Base-by-base conservation (phyloP, 257 asterid genomes). In the Anisodus acutangulus region DNA sequence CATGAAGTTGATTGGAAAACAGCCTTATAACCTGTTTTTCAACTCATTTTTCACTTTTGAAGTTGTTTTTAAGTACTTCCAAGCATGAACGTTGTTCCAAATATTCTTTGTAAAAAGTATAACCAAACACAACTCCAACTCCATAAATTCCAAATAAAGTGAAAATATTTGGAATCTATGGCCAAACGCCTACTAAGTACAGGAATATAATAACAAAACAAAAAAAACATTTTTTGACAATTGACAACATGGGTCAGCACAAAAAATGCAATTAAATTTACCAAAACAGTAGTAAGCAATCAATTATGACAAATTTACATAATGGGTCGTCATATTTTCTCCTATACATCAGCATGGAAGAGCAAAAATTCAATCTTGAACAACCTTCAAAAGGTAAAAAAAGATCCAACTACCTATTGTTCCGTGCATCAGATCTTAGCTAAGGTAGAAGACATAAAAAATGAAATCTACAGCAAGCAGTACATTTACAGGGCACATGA, bases 351-450 rank as follows among this genome's bases (percentile, higher is more conserved):
- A 4, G n/a, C 45, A 53, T 78, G 53, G 1, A 71, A 78, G 16
- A 78, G 1, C 26, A 71, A 39, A 53, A 58, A 13, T 26, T 26
- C 43, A 51, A 49, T 12, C 47, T 76, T 47, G 60, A 72, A 71
- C 10, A 72, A 47, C 47, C 8, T 41, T 11, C 0, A 71, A 17
- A 47, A 47, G 0, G 7, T n/a, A 43, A 47, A 1, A 49, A 9
- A 49, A 13, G 12, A 47, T 35, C 13, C 26, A 47, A 53, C 47
- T 53, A 26, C 64, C 49, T 78, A 78, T 26, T 53, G 55, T 2
- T 0, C 26, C 82, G 13, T 78, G 64, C 82, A 78, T 78, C 49
- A 26, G 82, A 78, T 13, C 82, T 31, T 53, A 64, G 9, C 17
- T 11, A 59, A 66, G 12, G 41, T 6, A 66, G 39, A 62, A 62